Evolutionary conservation across 768 basidiomycete species (phyloP), one percentile per base, ranked within the genome.

Genomic region (Tricholoma saponaceum): DNA sequence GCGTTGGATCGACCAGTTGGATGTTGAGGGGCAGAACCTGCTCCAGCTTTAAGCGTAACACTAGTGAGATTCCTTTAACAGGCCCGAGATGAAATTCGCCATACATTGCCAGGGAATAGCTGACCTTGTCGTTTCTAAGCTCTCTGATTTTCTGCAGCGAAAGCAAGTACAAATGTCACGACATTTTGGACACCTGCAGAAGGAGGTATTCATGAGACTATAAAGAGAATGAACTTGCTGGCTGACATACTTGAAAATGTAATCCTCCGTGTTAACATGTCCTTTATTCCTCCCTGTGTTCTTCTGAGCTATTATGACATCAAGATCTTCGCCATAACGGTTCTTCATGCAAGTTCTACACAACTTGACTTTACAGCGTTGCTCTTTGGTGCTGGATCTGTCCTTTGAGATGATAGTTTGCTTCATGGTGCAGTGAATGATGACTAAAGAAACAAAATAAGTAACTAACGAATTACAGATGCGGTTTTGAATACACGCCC

Each of bases 271-370:
- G 25, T 69, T 60, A 33, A 69, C 62, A 60, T 64, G 69, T 43
- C 55, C 66, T 25, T 55, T 59, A 20, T 49, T 49, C 28, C 59
- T 60, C 52, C 55, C 61, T 26, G 55, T 22, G 60, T n/a, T 50
- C 43, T 46, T 26, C 54, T 60, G 39, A 59, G 63, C 60, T 71
- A 77, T 73, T n/a, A 83, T 73, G 46, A 64, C 60, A 52, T 78
- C 72, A 59, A 80, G 58, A 64, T 83, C 75, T 67, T 81, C 74
- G 62, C 79, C 80, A 61, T 92, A 92, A 37, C 84, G 76, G 63
- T 86, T 89, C 69, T 79, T 83, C 62, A 92, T 76, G 62, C 90
- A 91, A 2, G 74, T 58, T 47, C 74, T 78, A 72, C 89, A 91
- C 61, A 84, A 88, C 65, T 83, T 85, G 54, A 74, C 71, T 30